Evolutionary conservation across 1,284 basidiomycete species (phyloP).

Genomic region (Inonotus hispidus): DNA sequence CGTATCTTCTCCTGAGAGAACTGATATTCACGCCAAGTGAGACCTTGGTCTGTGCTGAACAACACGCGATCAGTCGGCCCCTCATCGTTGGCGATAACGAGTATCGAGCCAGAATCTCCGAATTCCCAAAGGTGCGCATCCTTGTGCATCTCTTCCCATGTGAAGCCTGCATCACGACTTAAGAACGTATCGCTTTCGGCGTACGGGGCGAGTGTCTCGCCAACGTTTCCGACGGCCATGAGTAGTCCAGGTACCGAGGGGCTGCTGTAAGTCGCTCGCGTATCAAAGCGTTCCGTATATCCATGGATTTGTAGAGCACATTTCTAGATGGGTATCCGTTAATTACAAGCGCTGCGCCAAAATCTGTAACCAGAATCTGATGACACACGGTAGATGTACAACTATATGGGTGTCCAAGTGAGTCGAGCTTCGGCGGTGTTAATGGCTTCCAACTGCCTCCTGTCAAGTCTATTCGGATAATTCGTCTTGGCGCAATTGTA

Average conservation of each 20-base stretch:
- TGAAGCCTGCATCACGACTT: conserved; percentile 93
- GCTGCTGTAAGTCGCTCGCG: conserved; percentile 87
- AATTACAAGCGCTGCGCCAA: neutral
- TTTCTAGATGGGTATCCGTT: conserved; percentile 38
- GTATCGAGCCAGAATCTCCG: conserved; percentile 92
- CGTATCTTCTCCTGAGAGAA: conserved; percentile 74
- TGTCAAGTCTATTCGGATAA: conserved; percentile 25
- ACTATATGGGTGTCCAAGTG: conserved; percentile 67
- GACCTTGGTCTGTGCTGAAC: conserved; percentile 87
- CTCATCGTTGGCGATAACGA: conserved; percentile 94
- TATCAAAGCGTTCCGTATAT: conserved; percentile 89
- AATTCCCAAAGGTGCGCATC: conserved; percentile 98
- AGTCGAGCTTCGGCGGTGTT: conserved; percentile 72
- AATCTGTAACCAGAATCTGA: neutral
- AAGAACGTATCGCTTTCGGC: conserved; percentile 93
- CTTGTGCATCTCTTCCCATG: conserved; percentile 98
- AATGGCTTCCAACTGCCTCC: conserved; percentile 87
- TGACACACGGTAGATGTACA: conserved; percentile 66
- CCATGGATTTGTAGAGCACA: conserved; percentile 93
- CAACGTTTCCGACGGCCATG: conserved; percentile 97
- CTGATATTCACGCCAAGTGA: conserved; percentile 82
- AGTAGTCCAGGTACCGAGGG: conserved; percentile 90
- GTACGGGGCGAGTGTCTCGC: conserved; percentile 77
- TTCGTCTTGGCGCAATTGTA: neutral
- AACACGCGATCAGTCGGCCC: conserved; percentile 85